These are phyloP conservation scores for Chalara sp. DNA, from an alignment of 2,329 filamentous ascomycete genomes.

Conservation along the genomic window DNA sequence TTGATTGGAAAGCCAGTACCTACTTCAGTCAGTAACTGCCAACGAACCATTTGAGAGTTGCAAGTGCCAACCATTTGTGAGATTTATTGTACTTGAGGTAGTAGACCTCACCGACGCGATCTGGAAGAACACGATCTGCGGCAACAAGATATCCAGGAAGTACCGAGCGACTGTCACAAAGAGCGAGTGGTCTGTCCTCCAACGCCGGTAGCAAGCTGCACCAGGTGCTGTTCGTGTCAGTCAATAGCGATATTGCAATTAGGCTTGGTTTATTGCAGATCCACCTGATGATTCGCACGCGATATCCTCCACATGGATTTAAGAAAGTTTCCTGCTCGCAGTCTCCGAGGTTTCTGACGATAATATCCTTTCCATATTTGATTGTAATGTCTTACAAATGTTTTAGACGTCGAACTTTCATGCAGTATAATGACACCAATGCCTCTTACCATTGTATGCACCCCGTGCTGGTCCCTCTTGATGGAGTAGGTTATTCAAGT, in stretches of 20 bases:
- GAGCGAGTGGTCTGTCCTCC: no score
- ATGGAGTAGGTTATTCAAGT: conserved; percentile 1
- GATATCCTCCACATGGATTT: conserved; percentile 9
- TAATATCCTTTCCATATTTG: conserved; percentile 10
- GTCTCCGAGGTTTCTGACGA: conserved; percentile 8
- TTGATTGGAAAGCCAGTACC: conserved; percentile 17
- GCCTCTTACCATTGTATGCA: conserved; percentile 15
- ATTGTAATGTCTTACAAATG: conserved; percentile 12
- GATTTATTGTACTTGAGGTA: conserved; percentile 18
- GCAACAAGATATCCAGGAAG: no score
- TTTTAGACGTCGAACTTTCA: background rate
- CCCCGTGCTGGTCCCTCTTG: conserved; percentile 14
- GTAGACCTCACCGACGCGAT: conserved; percentile 18
- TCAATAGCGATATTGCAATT: no score
- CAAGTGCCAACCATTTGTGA: conserved; percentile 17
- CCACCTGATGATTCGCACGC: conserved; percentile 14
- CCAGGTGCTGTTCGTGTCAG: no score
- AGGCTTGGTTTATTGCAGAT: no score
- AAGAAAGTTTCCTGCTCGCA: conserved; percentile 5
- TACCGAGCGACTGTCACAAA: no score
- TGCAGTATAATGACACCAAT: background rate
- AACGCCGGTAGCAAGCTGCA: no score
- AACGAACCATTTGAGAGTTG: no score
- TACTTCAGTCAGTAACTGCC: no score
- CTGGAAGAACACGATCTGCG: conserved; percentile 20